Evolutionary conservation across 1,139 yeast genomes (phyloP), one percentile per base, ranked within the genome.

Genomic region (Oligophagozyma castellii): DNA sequence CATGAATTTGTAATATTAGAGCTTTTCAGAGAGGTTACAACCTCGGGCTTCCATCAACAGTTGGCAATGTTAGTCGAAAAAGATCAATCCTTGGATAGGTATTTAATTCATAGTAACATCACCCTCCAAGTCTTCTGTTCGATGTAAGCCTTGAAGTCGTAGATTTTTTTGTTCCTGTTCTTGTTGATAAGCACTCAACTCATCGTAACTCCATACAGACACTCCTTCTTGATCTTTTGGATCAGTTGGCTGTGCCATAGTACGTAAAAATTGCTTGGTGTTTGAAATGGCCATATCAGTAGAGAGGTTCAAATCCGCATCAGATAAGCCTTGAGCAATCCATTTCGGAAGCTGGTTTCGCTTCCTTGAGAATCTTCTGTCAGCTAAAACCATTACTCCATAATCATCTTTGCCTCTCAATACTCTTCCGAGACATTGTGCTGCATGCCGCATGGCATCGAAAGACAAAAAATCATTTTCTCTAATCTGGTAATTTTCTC

Each of bases 371-470:
- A 89, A 89, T 50, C 99, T 65, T 43, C 95, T 65, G 55, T 89
- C 99, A 0, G 98, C 98, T 37, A 89, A 59, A 29, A 89, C 95
- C 99, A 89, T 89, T 45, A 92, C 80, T 36, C 99, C 99, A 53
- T 92, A 89, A 58, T 89, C 99, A 51, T 89, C 95, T 51, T 89
- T 89, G 39, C 99, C 98, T 59, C 99, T 72, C 41, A 89, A 61
- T 31, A 89, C 98, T 50, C 99, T 71, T 10, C 99, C 99, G 46
- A 89, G 58, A 58, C 99, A 89, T 56, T 89, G 99, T 0, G 99
- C 98, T 3, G 98, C 99, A 60, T 89, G 99, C 50, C 99, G 72
- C 98, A 89, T 92, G 19, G 99, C 99, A 57, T 89, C 99, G 65
- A 89, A 89, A 14, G 96, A 84, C 26, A 89, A 56, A 49, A 89